Evolutionary conservation across 1,284 basidiomycete genomes (phyloP).

Genomic region (Schizophyllum commune): DNA sequence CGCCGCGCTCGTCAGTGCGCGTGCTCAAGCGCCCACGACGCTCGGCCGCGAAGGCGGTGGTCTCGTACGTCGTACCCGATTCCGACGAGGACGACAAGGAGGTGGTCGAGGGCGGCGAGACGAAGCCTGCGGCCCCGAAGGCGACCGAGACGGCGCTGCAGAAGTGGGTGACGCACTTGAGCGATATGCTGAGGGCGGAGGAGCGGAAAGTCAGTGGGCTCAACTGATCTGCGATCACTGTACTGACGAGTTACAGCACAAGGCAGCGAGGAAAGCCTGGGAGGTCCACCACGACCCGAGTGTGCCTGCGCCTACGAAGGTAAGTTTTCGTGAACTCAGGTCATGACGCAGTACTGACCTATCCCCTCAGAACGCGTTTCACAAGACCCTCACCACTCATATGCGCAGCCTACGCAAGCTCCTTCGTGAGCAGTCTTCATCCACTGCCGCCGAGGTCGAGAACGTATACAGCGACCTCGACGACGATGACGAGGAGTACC

Average conservation of each 20-base stretch:
- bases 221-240: slow-evolving; percentile 5
- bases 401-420: slow-evolving; percentile 53
- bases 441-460: slow-evolving; percentile 6
- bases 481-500: slow-evolving; percentile 40
- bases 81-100: slow-evolving; percentile 63
- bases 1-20: slow-evolving; percentile 9
- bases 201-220: slow-evolving; percentile 48
- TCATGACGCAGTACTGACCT: slow-evolving; percentile 1
- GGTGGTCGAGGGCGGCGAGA: slow-evolving; percentile 29
- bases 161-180: slow-evolving; percentile 58
- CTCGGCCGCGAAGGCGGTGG: slow-evolving; percentile 38
- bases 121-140: slow-evolving; percentile 26
- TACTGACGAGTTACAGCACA: slow-evolving; percentile 27
- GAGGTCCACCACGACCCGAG: slow-evolving; percentile 31
- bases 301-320: slow-evolving; percentile 42
- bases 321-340: slow-evolving; percentile 19
- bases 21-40: slow-evolving; percentile 52
- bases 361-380: slow-evolving; percentile 49
- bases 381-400: slow-evolving; percentile 46
- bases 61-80: slow-evolving; percentile 58
- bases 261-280: slow-evolving; percentile 53
- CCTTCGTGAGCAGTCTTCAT: slow-evolving; percentile 38
- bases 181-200: slow-evolving; percentile 50
- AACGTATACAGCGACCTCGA: slow-evolving; percentile 12
- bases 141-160: slow-evolving; percentile 47